Percentiles rank a stretch among this genome's conserved stretches.
These are phyloP conservation scores for Neostapfia colusana DNA, from an alignment of 176 grass and related monocot genomes.

Conservation along the genomic window DNA sequence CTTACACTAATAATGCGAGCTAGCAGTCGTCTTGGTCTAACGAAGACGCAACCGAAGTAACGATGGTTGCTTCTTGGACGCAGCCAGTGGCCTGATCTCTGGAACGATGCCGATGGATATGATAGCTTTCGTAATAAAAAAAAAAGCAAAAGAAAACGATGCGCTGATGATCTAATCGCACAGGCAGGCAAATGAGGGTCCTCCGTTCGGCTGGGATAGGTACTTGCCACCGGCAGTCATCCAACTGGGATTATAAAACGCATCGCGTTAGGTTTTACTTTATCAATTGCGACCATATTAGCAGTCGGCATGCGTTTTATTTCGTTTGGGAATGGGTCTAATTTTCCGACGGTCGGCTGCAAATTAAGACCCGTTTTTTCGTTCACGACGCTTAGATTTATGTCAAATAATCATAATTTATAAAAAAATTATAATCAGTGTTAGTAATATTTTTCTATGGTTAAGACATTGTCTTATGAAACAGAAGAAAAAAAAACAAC, in stretches of 20 bases:
- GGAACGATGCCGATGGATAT: neutral
- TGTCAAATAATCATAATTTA: no score
- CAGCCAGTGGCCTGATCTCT: neutral
- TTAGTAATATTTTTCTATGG: no score
- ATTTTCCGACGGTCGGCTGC: no score
- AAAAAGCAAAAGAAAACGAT: neutral
- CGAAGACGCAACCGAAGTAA: neutral
- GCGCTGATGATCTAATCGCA: no score
- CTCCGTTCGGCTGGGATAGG: neutral
- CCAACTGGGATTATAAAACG: neutral
- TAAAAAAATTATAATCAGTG: no score
- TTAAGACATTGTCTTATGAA: no score
- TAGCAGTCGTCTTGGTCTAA: neutral
- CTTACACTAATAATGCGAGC: neutral
- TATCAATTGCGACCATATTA: neutral
- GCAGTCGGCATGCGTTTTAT: constrained; percentile 6
- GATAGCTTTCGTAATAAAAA: neutral
- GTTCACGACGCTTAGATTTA: no score
- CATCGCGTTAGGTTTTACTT: neutral
- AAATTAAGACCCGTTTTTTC: no score
- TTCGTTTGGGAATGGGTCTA: no score
- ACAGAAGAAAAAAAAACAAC: no score
- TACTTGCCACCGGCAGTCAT: neutral
- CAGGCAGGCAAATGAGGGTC: neutral
- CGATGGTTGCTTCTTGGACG: neutral